Conservation (phyloP, 2,329 filamentous ascomycete species). For the Botrytis squamosa region DNA sequence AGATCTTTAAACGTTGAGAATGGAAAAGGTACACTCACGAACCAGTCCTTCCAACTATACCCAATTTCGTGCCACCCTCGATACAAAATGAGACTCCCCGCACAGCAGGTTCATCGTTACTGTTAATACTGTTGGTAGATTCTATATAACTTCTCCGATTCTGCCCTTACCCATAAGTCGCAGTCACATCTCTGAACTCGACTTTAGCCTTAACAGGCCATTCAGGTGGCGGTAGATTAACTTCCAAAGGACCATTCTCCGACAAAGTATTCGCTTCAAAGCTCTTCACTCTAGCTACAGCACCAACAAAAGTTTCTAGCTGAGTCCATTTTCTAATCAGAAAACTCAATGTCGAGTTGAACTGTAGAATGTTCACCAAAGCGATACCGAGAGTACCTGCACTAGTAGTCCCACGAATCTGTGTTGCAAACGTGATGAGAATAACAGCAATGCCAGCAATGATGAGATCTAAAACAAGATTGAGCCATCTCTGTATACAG, state of each 20-base stretch:
- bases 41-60: conserved; percentile 50
- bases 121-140: conserved; percentile 13
- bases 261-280: conserved; percentile 47
- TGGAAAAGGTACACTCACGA: conserved; percentile 22
- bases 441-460: conserved; percentile 31
- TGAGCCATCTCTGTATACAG: conserved; percentile 58
- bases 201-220: conserved; percentile 32
- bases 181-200: conserved; percentile 30
- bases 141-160: neutral
- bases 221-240: conserved; percentile 7
- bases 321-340: conserved; percentile 50
- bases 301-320: conserved; percentile 58
- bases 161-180: conserved; percentile 29
- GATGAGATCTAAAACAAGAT: conserved; percentile 51
- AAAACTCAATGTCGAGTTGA: conserved; percentile 23
- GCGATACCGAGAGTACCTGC: conserved; percentile 28
- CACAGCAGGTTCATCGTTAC: conserved; percentile 30
- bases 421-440: conserved; percentile 28
- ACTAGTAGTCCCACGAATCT: conserved; percentile 23
- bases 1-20: neutral
- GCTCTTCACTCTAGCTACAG: conserved; percentile 53
- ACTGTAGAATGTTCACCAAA: conserved; percentile 28
- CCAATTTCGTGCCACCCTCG: conserved; percentile 51
- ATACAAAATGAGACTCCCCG: conserved; percentile 41
- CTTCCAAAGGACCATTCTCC: conserved; percentile 40